Base-by-base conservation (phyloP, 1,139 yeast species). In the Taphrina pruni region DNA sequence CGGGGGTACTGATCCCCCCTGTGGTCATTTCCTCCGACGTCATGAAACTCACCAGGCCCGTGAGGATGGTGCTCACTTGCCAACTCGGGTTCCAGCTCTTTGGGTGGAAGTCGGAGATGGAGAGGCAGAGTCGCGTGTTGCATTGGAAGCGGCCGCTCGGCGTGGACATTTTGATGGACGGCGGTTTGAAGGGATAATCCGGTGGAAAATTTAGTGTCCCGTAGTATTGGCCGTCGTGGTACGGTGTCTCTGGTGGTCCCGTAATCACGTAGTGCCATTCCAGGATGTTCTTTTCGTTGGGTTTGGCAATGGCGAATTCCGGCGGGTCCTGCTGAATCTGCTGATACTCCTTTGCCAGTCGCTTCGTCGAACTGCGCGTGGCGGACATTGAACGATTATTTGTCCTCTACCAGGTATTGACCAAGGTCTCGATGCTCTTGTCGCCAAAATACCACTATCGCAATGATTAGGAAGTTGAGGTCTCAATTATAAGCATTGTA, bases 1-100 rank as follows among this genome's bases (percentile, higher is more conserved):
- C 83, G 38, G 88, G 81, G 1, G 93, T 84, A 60, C 82, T 78
- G 51, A 71, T 66, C 7, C 82, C 82, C 73, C 94, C 83, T 72
- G 90, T 83, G 0, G 88, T 84, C 50, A 81, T 78, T 70, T 86
- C 88, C 65, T 81, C 81, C 14, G 87, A 82, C 1, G 88, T 86
- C 97, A 92, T 92, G 75, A 92, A 92, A 76, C 96, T 89, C 73
- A 92, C 80, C 62, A 92, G 80, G 0, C 97, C 97, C 7, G 88
- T 89, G 74, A 92, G 81, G 32, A 92, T 92, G 0, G 97, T 90
- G 38, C 90, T 83, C 26, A 92, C 97, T 69, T 91, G 87, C 97
- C 97, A 92, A 4, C 96, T 91, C 0, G 97, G 97, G 77, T 92
- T 91, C 97, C 97, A 92, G 0, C 89, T 81, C 77, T 90, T 94